Percentiles rank a stretch among this genome's conserved stretches.
phyloP scores from a whole-genome alignment of 169 alveolate genomes.

The Blepharisma undulans region DNA sequence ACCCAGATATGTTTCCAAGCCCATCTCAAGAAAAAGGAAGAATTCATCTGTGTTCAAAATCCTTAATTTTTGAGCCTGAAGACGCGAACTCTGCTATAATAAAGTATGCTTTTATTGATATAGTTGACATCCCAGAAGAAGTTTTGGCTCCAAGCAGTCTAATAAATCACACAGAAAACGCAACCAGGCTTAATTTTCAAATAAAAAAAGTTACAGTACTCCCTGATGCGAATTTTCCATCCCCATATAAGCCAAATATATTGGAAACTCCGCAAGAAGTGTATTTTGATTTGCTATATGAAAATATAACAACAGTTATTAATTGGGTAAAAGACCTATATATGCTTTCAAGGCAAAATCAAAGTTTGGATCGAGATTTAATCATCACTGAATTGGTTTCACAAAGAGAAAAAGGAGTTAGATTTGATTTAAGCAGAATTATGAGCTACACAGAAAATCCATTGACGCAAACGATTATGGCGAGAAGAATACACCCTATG shows the following conservation, averaged over 20 bases:
- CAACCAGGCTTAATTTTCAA: background rate
- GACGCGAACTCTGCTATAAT: slow-evolving; percentile 59
- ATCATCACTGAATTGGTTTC: slow-evolving; percentile 42
- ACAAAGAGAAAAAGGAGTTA: background rate
- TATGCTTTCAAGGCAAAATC: slow-evolving; percentile 40
- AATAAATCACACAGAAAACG: background rate
- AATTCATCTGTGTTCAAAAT: slow-evolving; percentile 82
- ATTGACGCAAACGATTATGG: slow-evolving; percentile 64
- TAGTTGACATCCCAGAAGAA: slow-evolving; percentile 9
- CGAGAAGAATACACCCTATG: slow-evolving; percentile 78
- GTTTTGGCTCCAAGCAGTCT: background rate
- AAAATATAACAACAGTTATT: slow-evolving; percentile 63
- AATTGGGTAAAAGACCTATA: slow-evolving; percentile 62
- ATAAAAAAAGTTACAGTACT: slow-evolving; percentile 31
- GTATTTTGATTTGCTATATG: slow-evolving; percentile 53
- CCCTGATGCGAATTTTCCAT: slow-evolving; percentile 68
- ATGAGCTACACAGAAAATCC: slow-evolving; percentile 82
- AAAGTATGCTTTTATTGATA: slow-evolving; percentile 56
- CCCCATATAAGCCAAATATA: slow-evolving; percentile 49
- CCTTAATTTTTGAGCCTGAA: slow-evolving; percentile 83
- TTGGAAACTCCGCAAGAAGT: slow-evolving; percentile 37
- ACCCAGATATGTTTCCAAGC: slow-evolving; percentile 45
- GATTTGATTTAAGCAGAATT: slow-evolving; percentile 80
- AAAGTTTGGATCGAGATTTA: slow-evolving; percentile 43
- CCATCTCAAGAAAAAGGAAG: slow-evolving; percentile 74